Evolutionary conservation across 139 green algal species (phyloP), one percentile per base, ranked within the genome.

Genomic region (Limnomonas spitsbergensis): DNA sequence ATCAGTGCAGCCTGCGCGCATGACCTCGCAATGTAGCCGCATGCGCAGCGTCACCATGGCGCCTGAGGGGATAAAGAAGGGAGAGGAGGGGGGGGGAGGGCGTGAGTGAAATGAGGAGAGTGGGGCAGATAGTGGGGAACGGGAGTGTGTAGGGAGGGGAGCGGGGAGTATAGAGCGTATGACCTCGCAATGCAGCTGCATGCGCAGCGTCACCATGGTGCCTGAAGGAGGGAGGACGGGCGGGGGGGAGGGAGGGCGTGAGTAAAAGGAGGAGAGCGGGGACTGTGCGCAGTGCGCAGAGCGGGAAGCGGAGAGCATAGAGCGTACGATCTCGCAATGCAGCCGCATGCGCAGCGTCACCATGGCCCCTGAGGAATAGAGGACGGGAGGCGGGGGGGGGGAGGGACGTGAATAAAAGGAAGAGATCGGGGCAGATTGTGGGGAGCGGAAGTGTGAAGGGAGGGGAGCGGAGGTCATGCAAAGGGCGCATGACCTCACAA

Each of bases 301-400:
- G 2, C 88, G 82, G 2, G 85, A 78, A 40, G 37, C 0, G 32
- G 35, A 34, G 27, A 66, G 26, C 27, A 83, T 87, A 56, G 73
- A 40, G 38, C 90, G 83, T 34, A 91, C 81, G 6, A 98, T 80
- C 69, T 92, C 78, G 82, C 95, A 98, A 38, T 84, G 37, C 68
- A 99, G 86, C 40, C 96, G 90, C 96, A 99, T 99, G 47, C 96
- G 88, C 69, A 99, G 87, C 34, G 95, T 98, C 72, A 99, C 92
- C 87, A 97, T 93, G 34, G 98, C 93, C 34, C 95, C 95, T 85
- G 78, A 54, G n/a, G n/a, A n/a, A n/a, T n/a, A n/a, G n/a, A n/a
- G n/a, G n/a, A n/a, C n/a, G n/a, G n/a, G 4, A 7, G 6, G 14
- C 2, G 9, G 9, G 4, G 29, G 37, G 37, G 32, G 4, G 38